phyloP scores from a whole-genome alignment of 257 asterid species.

The Perilla frutescens region DNA sequence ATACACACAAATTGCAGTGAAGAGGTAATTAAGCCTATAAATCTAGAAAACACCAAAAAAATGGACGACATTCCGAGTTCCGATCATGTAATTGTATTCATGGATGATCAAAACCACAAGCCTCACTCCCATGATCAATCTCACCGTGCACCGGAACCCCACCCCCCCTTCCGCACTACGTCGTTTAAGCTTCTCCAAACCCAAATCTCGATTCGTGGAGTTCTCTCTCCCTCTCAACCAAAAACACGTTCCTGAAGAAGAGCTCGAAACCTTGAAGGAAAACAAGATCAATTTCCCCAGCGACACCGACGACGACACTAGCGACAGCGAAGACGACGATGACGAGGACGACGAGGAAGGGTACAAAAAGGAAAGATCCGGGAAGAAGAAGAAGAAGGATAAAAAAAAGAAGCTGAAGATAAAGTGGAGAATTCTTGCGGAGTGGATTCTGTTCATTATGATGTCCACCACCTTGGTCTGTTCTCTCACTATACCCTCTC shows the following conservation, averaged over 20 bases:
- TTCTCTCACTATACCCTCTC: conserved; percentile 47
- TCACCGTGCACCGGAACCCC: conserved; percentile 9
- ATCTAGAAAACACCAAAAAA: no score
- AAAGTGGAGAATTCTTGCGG: conserved; percentile 35
- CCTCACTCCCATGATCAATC: conserved; percentile 1
- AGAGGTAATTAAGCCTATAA: no score
- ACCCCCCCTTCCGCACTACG: conserved; percentile 35
- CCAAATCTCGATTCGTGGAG: conserved; percentile 62
- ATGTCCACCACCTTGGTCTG: conserved; percentile 48
- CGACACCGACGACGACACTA: not conserved
- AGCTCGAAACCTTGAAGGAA: conserved; percentile 28
- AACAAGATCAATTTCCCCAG: not conserved
- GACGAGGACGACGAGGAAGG: conserved; percentile 35
- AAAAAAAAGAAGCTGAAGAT: conserved; percentile 36
- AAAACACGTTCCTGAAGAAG: conserved; percentile 19
- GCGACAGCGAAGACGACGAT: conserved; percentile 23
- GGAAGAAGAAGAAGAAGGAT: conserved; percentile 15
- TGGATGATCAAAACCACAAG: conserved; percentile 4
- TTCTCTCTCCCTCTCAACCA: conserved; percentile 35
- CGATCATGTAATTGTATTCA: no score
- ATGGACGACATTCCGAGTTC: no score
- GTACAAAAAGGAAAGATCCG: not conserved
- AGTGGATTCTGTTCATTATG: conserved; percentile 48
- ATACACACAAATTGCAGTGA: no score
- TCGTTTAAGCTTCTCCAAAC: conserved; percentile 62